Conservation (phyloP, 1,284 basidiomycete species). For the Pseudomicrostroma phylloplanum region DNA sequence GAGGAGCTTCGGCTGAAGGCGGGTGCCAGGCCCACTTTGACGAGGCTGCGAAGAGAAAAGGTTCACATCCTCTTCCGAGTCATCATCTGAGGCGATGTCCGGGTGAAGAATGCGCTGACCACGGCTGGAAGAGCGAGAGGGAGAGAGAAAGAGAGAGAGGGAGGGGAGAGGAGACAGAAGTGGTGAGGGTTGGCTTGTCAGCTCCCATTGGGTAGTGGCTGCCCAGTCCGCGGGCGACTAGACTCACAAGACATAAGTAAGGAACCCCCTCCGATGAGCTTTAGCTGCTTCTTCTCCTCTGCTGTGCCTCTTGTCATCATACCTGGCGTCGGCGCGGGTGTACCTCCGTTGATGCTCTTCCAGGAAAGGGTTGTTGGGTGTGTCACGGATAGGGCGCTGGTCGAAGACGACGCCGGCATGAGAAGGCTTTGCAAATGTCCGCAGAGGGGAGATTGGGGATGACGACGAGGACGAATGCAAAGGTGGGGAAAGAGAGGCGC, state of each 20-base stretch:
- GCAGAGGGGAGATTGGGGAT: neutral
- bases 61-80: neutral
- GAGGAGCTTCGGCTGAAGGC: slow-evolving; percentile 3
- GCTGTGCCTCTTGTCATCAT: neutral
- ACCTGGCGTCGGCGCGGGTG: neutral
- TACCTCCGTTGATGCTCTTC: neutral
- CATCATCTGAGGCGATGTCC: neutral
- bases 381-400: slow-evolving; percentile 3
- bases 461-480: slow-evolving; percentile 1
- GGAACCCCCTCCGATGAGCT: neutral
- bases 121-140: neutral
- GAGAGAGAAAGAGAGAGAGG: too few relatives aligned
- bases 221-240: too few relatives aligned
- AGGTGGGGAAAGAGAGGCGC: neutral
- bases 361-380: slow-evolving; percentile 6
- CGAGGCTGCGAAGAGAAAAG: neutral
- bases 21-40: neutral
- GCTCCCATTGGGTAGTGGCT: too few relatives aligned
- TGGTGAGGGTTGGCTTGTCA: too few relatives aligned
- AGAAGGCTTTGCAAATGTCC: neutral
- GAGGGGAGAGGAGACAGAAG: too few relatives aligned
- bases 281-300: neutral
- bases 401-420: slow-evolving; percentile 3
- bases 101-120: neutral
- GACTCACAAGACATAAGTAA: slow-evolving; percentile 3